Percentiles rank a stretch among this genome's conserved stretches.
Evolutionary conservation across 2,329 filamentous ascomycete genomes (phyloP).

Genomic region (Aspergillus pseudotamarii): DNA sequence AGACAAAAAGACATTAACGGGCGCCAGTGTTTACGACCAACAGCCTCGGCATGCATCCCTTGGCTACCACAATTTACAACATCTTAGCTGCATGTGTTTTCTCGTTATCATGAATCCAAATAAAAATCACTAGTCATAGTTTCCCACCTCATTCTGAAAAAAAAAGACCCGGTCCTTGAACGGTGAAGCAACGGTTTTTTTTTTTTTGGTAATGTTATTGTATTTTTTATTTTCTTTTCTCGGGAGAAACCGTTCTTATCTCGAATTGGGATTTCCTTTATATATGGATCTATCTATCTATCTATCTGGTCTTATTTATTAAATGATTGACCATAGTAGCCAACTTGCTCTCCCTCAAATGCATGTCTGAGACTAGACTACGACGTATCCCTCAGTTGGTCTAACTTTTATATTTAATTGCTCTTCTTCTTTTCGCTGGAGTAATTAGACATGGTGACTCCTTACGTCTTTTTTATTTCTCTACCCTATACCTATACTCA

Average conservation of each 20-base stretch:
- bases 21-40: neutral
- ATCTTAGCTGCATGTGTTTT: constrained; percentile 11
- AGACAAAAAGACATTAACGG: neutral
- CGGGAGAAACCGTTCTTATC: no score
- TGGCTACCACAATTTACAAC: neutral
- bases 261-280: no score
- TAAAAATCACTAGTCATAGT: neutral
- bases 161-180: neutral
- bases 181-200: no score
- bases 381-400: no score
- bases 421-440: neutral
- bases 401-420: neutral
- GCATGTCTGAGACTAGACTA: neutral
- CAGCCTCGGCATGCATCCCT: constrained; percentile 1
- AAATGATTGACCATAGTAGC: no score
- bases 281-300: no score
- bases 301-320: neutral
- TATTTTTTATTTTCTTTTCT: neutral
- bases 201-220: neutral
- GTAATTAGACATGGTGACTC: neutral
- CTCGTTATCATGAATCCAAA: neutral
- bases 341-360: neutral
- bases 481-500: no score
- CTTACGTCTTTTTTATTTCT: neutral
- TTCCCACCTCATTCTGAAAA: neutral